Percentiles rank a stretch among this genome's conserved stretches.
phyloP scores from a whole-genome alignment of 73 alveolate species.

The Tetrahymena elliotti region DNA sequence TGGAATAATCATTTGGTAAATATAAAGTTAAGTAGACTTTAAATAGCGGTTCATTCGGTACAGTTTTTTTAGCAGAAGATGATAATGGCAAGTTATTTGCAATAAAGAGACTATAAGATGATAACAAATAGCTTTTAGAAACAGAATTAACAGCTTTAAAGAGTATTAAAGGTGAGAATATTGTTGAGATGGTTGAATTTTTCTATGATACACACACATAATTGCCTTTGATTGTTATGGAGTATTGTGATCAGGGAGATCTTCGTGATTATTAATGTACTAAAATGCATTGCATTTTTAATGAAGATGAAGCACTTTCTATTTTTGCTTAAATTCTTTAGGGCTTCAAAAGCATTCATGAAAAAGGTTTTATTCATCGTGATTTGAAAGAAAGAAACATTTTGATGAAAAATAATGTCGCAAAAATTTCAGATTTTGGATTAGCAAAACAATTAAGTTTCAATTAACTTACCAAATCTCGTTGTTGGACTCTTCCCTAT shows the following conservation, averaged over 20 bases:
- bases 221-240: background rate
- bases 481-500: constrained; percentile 1
- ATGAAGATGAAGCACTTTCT: background rate
- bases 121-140: background rate
- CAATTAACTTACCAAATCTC: background rate
- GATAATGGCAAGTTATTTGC: background rate
- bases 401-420: background rate
- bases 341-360: background rate
- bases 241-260: background rate
- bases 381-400: background rate
- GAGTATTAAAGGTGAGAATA: background rate
- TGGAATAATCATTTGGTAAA: background rate
- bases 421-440: background rate
- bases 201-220: background rate
- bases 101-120: background rate
- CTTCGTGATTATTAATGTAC: background rate
- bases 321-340: background rate
- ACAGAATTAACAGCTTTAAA: background rate
- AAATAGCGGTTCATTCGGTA: background rate
- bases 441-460: background rate
- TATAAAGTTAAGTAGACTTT: background rate
- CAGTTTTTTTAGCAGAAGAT: background rate
- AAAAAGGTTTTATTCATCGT: background rate
- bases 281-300: background rate
- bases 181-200: background rate